Conservation (phyloP, 108 stramenopile genomes). For the Licmophora abbreviata region DNA sequence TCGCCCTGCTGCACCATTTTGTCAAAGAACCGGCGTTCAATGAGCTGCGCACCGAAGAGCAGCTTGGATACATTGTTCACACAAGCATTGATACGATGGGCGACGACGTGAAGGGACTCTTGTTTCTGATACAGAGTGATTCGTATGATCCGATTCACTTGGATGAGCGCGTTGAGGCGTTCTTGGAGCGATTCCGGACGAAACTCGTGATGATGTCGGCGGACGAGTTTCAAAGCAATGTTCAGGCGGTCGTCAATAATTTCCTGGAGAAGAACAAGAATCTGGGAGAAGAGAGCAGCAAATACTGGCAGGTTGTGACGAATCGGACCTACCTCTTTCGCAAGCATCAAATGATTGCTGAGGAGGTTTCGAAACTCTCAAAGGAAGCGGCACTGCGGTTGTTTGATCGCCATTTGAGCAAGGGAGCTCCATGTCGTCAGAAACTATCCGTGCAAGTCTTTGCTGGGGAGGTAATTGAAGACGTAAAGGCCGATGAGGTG, state of each 20-base stretch:
- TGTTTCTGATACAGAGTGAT: conserved; percentile 50
- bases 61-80: conserved; percentile 83
- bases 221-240: conserved; percentile 38
- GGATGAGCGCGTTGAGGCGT: conserved; percentile 34
- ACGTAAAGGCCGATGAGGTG: not conserved
- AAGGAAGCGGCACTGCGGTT: conserved; percentile 28
- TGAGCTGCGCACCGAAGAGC: conserved; percentile 83
- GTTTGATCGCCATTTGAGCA: conserved; percentile 38
- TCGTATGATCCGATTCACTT: conserved; percentile 38
- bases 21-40: conserved; percentile 78
- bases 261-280: conserved; percentile 55
- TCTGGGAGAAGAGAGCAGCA: conserved; percentile 36
- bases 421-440: conserved; percentile 19
- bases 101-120: conserved; percentile 44
- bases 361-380: conserved; percentile 19
- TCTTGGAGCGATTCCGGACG: conserved; percentile 28
- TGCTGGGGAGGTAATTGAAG: conserved; percentile 16
- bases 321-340: conserved; percentile 37
- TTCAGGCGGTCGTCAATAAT: conserved; percentile 27
- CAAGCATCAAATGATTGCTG: conserved; percentile 26
- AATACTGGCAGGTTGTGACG: conserved; percentile 34
- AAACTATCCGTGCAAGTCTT: conserved; percentile 43
- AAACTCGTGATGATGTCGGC: conserved; percentile 23
- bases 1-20: conserved; percentile 62
- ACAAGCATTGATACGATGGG: conserved; percentile 51